Evolutionary conservation across 2,329 filamentous ascomycete species (phyloP).

Genomic region (Rhynchosporium graminicola): DNA sequence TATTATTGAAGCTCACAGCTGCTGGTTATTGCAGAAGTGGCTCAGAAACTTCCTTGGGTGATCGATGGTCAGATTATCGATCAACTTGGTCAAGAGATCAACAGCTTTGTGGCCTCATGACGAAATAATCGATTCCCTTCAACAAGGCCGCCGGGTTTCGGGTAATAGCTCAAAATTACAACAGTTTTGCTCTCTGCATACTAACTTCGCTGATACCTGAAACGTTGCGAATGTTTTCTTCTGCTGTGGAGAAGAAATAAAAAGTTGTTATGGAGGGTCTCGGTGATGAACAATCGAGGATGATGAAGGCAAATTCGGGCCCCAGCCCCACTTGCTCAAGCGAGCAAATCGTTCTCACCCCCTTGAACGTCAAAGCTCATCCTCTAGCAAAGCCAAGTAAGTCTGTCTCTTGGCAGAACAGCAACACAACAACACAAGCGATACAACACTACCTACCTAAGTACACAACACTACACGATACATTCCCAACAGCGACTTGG

Average conservation of each 20-base stretch:
- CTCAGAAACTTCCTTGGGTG: slow-evolving; percentile 29
- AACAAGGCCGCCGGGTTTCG: background rate
- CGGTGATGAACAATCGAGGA: too few species aligned
- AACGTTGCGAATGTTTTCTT: too few species aligned
- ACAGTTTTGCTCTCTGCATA: background rate
- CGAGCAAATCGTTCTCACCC: background rate
- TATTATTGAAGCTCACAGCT: slow-evolving; percentile 19
- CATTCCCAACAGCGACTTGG: too few species aligned
- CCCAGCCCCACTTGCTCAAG: background rate
- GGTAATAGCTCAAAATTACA: background rate
- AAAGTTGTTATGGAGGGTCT: too few species aligned
- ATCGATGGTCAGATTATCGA: slow-evolving; percentile 29
- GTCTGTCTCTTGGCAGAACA: background rate
- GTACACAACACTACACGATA: too few species aligned
- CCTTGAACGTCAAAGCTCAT: background rate
- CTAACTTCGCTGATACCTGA: background rate
- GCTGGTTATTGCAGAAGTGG: slow-evolving; percentile 27
- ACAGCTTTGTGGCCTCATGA: too few species aligned
- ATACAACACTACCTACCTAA: background rate
- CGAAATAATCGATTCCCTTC: too few species aligned
- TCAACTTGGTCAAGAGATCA: slow-evolving; percentile 24
- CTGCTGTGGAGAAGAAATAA: background rate
- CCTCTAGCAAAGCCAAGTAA: too few species aligned
- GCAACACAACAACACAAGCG: background rate
- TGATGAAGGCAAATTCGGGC: background rate